These are phyloP conservation scores for Coniophora puteana DNA, from an alignment of 1,284 basidiomycete genomes.

Conservation along the genomic window DNA sequence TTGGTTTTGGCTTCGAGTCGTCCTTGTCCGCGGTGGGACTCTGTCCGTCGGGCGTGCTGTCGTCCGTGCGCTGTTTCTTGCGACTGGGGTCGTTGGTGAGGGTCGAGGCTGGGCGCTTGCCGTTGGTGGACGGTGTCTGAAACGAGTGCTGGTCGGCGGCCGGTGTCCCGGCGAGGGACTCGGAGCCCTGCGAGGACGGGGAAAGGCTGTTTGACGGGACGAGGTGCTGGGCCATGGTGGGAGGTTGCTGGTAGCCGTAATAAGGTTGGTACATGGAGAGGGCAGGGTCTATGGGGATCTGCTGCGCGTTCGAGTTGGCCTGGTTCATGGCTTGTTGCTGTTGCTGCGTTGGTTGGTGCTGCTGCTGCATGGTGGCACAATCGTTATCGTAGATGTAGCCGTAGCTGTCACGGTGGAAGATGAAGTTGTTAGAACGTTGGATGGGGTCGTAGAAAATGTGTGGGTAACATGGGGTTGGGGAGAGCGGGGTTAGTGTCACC, in stretches of 20 bases:
- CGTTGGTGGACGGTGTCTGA: constrained; percentile 47
- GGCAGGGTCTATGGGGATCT: constrained; percentile 53
- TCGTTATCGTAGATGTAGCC: constrained; percentile 26
- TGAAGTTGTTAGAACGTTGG: too few species aligned
- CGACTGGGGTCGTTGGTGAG: constrained; percentile 40
- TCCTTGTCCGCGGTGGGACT: constrained; percentile 59
- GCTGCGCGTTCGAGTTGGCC: too few species aligned
- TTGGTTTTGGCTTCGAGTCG: constrained; percentile 78
- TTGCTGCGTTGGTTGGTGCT: too few species aligned
- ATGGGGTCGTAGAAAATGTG: constrained; percentile 18
- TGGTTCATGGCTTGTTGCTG: too few species aligned
- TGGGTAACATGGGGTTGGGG: constrained; percentile 15
- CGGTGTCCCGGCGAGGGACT: constrained; percentile 68
- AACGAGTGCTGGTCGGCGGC: constrained; percentile 58
- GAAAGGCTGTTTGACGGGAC: constrained; percentile 46
- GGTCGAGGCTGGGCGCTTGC: constrained; percentile 62
- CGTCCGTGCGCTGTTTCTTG: constrained; percentile 61
- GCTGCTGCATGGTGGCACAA: constrained; percentile 34
- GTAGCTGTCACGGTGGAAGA: constrained; percentile 10
- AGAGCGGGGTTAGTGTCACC: constrained; percentile 17
- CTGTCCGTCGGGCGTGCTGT: constrained; percentile 38
- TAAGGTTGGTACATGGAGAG: constrained; percentile 60
- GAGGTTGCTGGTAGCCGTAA: constrained; percentile 45
- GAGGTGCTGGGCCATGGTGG: constrained; percentile 42
- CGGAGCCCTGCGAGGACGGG: constrained; percentile 74